phyloP scores from a whole-genome alignment of 2,329 filamentous ascomycete species.

The Clarireedia homoeocarpa region DNA sequence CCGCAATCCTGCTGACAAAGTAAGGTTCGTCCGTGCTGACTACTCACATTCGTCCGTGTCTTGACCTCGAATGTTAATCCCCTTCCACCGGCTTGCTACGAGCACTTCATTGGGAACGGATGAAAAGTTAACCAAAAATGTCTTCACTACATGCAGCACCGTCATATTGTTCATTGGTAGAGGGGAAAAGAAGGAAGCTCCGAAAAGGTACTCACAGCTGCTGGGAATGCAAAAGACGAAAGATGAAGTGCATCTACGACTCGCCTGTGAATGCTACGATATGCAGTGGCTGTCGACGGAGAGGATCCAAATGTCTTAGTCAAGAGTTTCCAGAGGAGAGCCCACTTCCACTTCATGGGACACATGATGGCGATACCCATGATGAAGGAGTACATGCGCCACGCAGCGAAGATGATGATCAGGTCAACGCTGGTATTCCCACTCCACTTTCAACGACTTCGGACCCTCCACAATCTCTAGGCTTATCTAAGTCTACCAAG shows the following conservation, averaged over 20 bases:
- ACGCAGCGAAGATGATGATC: constrained; percentile 20
- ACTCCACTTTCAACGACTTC: constrained; percentile 3
- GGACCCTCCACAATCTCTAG: constrained; percentile 22
- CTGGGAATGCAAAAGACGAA: constrained; percentile 47
- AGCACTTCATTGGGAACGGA: too few species aligned
- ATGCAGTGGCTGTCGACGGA: constrained; percentile 39
- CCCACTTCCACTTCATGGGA: constrained; percentile 21
- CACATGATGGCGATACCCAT: constrained; percentile 10
- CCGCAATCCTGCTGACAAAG: not conserved
- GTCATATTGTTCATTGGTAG: not conserved
- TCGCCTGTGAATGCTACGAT: constrained; percentile 29
- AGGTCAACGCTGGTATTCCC: constrained; percentile 20
- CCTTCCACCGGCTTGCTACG: too few species aligned
- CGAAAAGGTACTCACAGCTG: constrained; percentile 47
- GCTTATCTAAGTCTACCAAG: constrained; percentile 13
- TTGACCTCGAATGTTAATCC: too few species aligned
- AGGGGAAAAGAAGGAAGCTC: not conserved
- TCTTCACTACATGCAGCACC: not conserved
- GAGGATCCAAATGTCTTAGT: constrained; percentile 29
- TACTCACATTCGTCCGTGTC: too few species aligned
- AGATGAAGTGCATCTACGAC: constrained; percentile 41
- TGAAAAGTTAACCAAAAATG: not conserved
- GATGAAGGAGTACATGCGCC: constrained; percentile 15
- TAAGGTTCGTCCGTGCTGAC: too few species aligned
- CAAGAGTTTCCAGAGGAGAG: constrained; percentile 27